A percentile compares a stretch with the other conserved stretches of the same genome.
Conservation (phyloP, 208 protist species). For the Sergeia podlipaevii region DNA sequence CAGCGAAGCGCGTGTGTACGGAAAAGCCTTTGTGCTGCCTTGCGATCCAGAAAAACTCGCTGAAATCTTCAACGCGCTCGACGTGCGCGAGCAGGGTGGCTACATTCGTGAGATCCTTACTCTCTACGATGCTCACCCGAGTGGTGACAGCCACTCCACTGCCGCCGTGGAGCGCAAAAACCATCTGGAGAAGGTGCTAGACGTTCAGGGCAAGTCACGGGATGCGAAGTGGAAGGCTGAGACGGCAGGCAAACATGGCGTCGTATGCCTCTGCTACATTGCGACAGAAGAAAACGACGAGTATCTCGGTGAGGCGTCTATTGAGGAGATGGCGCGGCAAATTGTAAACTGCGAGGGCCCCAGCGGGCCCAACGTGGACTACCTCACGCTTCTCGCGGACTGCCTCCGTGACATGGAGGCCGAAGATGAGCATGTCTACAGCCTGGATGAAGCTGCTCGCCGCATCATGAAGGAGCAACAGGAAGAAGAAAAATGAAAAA, state of each 20-base stretch:
- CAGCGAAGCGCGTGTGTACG: conserved; percentile 46
- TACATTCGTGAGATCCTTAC: conserved; percentile 51
- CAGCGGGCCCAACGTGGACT: conserved; percentile 74
- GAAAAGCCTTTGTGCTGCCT: conserved; percentile 73
- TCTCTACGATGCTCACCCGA: conserved; percentile 31
- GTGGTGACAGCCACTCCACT: too few relatives aligned
- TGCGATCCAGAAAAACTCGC: conserved; percentile 30
- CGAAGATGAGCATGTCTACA: conserved; percentile 69
- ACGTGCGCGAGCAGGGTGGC: conserved; percentile 60
- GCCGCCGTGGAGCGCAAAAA: too few relatives aligned
- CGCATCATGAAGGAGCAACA: conserved; percentile 25
- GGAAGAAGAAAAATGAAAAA: too few relatives aligned
- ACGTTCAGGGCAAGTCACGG: too few relatives aligned
- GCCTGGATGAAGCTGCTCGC: conserved; percentile 37
- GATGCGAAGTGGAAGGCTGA: too few relatives aligned
- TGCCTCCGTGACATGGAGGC: conserved; percentile 45
- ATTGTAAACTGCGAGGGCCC: conserved; percentile 46
- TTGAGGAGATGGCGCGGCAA: conserved; percentile 57
- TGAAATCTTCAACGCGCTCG: conserved; percentile 47
- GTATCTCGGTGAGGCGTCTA: conserved; percentile 51
- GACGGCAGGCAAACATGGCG: too few relatives aligned
- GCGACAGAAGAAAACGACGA: conserved; percentile 60
- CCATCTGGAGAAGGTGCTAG: too few relatives aligned
- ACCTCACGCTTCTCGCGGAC: conserved; percentile 60
- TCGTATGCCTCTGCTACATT: conserved; percentile 70